These are phyloP conservation scores for Pholiota conissans DNA, from an alignment of 768 basidiomycete genomes.

Conservation along the genomic window DNA sequence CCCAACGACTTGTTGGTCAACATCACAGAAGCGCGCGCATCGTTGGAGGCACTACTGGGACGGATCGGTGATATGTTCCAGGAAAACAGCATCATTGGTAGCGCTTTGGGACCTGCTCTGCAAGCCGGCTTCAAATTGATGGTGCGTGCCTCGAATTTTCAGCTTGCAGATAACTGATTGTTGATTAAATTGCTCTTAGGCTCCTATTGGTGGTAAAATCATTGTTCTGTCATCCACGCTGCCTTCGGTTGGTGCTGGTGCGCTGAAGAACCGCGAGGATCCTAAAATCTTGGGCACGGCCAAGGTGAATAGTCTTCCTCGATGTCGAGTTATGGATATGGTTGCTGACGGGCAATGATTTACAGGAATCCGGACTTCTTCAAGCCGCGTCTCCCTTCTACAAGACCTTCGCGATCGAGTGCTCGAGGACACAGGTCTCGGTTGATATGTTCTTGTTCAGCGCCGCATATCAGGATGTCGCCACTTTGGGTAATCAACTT, in stretches of 20 bases:
- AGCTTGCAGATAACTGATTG: neutral
- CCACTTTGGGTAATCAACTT: constrained; percentile 69
- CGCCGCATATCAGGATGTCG: constrained; percentile 91
- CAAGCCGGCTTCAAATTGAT: constrained; percentile 97
- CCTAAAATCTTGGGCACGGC: constrained; percentile 93
- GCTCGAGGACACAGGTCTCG: constrained; percentile 93
- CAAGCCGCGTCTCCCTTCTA: constrained; percentile 96
- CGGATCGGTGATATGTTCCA: constrained; percentile 96
- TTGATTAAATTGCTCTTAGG: constrained; percentile 38
- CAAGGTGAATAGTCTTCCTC: constrained; percentile 53
- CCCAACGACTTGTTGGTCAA: constrained; percentile 97
- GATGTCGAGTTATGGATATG: neutral
- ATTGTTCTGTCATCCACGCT: constrained; percentile 82
- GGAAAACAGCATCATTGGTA: constrained; percentile 91
- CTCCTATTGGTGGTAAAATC: constrained; percentile 94
- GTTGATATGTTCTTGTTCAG: constrained; percentile 99
- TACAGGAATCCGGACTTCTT: constrained; percentile 84
- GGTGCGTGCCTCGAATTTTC: constrained; percentile 39
- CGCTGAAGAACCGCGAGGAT: constrained; percentile 95
- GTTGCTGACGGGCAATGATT: neutral
- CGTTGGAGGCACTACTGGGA: constrained; percentile 79
- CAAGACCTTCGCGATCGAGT: constrained; percentile 98
- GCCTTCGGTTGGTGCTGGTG: constrained; percentile 86
- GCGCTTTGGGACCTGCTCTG: constrained; percentile 91
- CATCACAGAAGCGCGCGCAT: constrained; percentile 77